Base-by-base conservation (phyloP, 1,139 yeast genomes). In the Citeromyces hawaiiensis region DNA sequence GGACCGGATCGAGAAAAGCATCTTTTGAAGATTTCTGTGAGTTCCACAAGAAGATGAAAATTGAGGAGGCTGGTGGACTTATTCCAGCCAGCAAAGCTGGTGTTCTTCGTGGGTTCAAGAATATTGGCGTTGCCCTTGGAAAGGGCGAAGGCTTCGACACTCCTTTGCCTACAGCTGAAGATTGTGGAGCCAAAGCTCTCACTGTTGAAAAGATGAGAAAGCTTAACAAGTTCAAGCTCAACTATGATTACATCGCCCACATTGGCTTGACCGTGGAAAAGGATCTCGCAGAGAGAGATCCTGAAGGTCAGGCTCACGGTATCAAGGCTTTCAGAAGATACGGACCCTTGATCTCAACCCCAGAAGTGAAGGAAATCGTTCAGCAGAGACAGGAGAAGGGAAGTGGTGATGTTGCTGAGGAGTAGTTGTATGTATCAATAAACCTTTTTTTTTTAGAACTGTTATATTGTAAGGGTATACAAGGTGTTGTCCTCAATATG, bases 1-100 rank as follows among this genome's bases (percentile, higher is more conserved):
- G 97, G 97, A 86, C 96, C 17, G 94, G 96, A 40, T 71, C 93
- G 18, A 81, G 78, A 58, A 77, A 78, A 51, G 82, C 81, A 14
- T 69, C 80, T 17, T 64, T 75, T 23, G 80, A 75, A 36, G 88
- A 78, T 47, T 91, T 81, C 68, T 73, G 72, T 51, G 83, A 79
- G 44, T 70, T 64, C 51, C 82, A 76, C 67, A 75, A 91, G 54
- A 76, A 76, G 40, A 61, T 60, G 52, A 70, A 71, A 55, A 73
- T 83, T 54, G 71, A 76, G 49, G 69, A 74, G 50, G 71, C 65
- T 47, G 96, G 96, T 42, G 91, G 94, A 15, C 66, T 85, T 53
- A 72, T 86, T 41, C 71, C 72, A 49, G 95, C 96, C 8, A 83
- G 77, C 57, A 76, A 75, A 54, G 66, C 72, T 16, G 96, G 96